Evolutionary conservation across 257 asterid genomes (phyloP).

Genomic region (Hygrophila difformis): DNA sequence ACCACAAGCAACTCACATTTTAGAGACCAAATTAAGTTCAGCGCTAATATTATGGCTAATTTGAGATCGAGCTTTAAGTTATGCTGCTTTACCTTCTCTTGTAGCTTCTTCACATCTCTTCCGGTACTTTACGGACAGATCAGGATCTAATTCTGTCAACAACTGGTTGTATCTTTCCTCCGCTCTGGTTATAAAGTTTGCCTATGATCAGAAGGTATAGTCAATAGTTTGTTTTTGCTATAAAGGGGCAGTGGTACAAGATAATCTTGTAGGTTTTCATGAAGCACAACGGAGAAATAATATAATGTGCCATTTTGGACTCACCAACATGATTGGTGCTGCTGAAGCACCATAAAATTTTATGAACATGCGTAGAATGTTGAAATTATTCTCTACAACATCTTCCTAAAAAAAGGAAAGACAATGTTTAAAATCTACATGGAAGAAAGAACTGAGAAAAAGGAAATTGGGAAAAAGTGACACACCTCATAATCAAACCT

Average conservation of each 20-base stretch:
- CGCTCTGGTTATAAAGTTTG: constrained; percentile 58
- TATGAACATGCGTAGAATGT: constrained; percentile 78
- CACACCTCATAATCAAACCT: constrained; percentile 96
- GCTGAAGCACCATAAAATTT: constrained; percentile 66
- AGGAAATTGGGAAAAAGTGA: constrained; percentile 9
- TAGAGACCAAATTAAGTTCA: too few species aligned
- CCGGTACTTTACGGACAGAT: constrained; percentile 41
- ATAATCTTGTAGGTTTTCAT: too few species aligned
- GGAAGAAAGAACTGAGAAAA: not conserved
- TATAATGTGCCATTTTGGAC: constrained; percentile 23
- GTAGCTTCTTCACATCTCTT: constrained; percentile 93
- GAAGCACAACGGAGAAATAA: too few species aligned
- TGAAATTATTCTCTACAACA: constrained; percentile 68
- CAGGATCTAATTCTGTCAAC: constrained; percentile 49
- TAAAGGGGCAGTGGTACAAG: too few species aligned
- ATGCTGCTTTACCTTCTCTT: constrained; percentile 55
- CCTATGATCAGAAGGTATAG: constrained; percentile 26
- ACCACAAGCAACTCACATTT: not conserved
- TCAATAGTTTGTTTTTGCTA: not conserved
- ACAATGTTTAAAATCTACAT: not conserved
- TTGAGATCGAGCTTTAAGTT: not conserved
- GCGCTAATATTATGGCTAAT: not conserved
- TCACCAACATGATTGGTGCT: constrained; percentile 80
- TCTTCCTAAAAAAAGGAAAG: constrained; percentile 46
- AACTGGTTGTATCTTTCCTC: constrained; percentile 59